Base-by-base conservation (phyloP, 2,329 filamentous ascomycete genomes). In the Penicillium brevicompactum region DNA sequence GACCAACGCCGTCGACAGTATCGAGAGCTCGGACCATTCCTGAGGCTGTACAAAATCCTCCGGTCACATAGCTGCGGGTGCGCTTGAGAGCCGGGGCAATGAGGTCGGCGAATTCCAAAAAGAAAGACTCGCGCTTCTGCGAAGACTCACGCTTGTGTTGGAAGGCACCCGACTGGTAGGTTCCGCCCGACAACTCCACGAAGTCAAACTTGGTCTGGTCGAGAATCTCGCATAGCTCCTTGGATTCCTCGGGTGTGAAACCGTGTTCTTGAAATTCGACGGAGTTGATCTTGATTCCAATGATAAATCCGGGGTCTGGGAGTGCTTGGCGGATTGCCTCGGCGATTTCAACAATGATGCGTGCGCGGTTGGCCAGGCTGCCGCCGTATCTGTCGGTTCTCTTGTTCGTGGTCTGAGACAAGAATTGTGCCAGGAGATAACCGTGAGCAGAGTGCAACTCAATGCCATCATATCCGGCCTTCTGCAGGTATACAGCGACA, bases 121-220 rank as follows among this genome's bases (percentile, higher is more conserved):
- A 86, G 75, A 84, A 86, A 0, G 80, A 78, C 61, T 85, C 83
- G 4, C 82, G 73, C 70, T 81, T 80, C 69, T 76, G 77, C n/a
- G 82, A 84, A 27, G 75, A 79, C 44, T 86, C 83, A 44, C 77
- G 74, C 69, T 78, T 75, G 65, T 84, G 81, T 3, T 59, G 63
- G 58, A 85, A 84, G 0, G 76, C 82, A 2, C 82, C 64, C 13
- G 74, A 67, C 68, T 87, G 79, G 62, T 85, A 85, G 0, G 83
- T 87, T 9, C 84, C 84, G 7, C 84, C 84, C 0, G 75, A 80
- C 0, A 87, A 74, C 70, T 86, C 84, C 14, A 85, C 82, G 60
- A 83, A 73, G 54, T 73, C 70, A 51, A 72, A 70, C 21, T 64
- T 47, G 51, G 64, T 56, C 37, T 56, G 53, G 48, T 72, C 70